Evolutionary conservation across 2,329 filamentous ascomycete species (phyloP).

Genomic region (Furcasterigmium sp.): DNA sequence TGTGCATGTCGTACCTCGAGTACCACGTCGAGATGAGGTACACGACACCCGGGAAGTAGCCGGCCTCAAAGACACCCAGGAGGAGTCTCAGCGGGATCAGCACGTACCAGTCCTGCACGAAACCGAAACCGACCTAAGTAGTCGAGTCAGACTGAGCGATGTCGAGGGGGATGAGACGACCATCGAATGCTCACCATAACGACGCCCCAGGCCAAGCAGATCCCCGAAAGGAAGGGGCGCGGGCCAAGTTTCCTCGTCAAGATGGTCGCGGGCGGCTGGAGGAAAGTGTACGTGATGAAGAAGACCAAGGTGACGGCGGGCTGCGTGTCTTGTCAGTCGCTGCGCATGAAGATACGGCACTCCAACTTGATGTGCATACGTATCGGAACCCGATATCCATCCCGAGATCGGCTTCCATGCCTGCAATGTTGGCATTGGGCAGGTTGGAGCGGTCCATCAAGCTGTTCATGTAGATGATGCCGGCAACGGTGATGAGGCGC

Average conservation of each 20-base stretch:
- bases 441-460: slow-evolving; percentile 13
- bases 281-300: slow-evolving; percentile 16
- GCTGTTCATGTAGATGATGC: slow-evolving; percentile 1
- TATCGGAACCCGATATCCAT: slow-evolving; percentile 10
- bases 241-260: slow-evolving; percentile 15
- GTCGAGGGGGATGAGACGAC: no score
- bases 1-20: slow-evolving; percentile 20
- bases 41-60: slow-evolving; percentile 54
- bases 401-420: slow-evolving; percentile 9
- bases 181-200: background rate
- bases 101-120: slow-evolving; percentile 48
- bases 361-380: background rate
- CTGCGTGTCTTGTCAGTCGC: background rate
- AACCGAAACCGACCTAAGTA: slow-evolving; percentile 17
- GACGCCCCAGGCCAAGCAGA: slow-evolving; percentile 4
- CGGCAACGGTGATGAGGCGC: slow-evolving; percentile 53
- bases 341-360: background rate
- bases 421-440: slow-evolving; percentile 11
- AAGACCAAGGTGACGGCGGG: slow-evolving; percentile 13
- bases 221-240: slow-evolving; percentile 13
- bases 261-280: slow-evolving; percentile 15
- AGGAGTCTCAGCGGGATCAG: slow-evolving; percentile 52
- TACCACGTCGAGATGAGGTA: slow-evolving; percentile 23
- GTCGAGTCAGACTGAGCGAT: no score
- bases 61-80: slow-evolving; percentile 54